Percentiles rank a stretch among this genome's conserved stretches.
Conservation (phyloP, 2,329 filamentous ascomycete genomes). For the Aspergillus pseudoglaucus region DNA sequence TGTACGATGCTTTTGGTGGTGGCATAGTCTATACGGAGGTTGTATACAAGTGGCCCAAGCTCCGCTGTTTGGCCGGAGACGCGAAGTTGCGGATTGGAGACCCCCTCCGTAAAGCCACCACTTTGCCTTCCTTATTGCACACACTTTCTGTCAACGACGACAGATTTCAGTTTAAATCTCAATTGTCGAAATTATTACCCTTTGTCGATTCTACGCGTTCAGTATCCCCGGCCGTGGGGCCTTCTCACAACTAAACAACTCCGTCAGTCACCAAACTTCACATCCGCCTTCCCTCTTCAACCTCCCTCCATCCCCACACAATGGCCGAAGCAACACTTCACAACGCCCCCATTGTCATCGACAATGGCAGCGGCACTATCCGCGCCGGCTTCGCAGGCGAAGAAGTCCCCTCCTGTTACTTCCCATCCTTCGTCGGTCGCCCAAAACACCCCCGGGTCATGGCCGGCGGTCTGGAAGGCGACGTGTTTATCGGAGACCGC, state of each 20-base stretch:
- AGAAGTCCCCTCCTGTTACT: constrained; percentile 92
- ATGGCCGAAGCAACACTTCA: constrained; percentile 68
- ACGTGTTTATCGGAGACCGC: constrained; percentile 91
- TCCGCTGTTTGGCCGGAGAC: constrained; percentile 19
- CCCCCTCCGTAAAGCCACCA: constrained; percentile 3
- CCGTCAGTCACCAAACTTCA: constrained; percentile 9
- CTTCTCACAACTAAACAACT: constrained; percentile 18
- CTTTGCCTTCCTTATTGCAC: background rate
- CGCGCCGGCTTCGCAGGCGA: constrained; percentile 94
- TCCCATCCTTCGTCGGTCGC: constrained; percentile 92
- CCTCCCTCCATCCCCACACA: constrained; percentile 16
- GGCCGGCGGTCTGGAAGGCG: constrained; percentile 92
- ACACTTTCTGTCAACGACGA: background rate
- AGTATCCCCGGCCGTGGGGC: constrained; percentile 23
- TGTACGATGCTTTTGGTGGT: background rate
- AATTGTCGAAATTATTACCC: constrained; percentile 5
- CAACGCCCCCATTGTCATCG: constrained; percentile 96
- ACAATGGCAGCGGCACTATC: constrained; percentile 98
- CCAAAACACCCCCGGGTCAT: constrained; percentile 93
- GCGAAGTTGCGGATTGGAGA: constrained; percentile 12
- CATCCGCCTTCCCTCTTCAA: constrained; percentile 6
- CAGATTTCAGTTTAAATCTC: constrained; percentile 10
- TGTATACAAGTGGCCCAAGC: constrained; percentile 29
- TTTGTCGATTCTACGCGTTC: constrained; percentile 1
- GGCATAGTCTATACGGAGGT: background rate